Base-by-base conservation (phyloP, 1,139 yeast species). In the Candida sojae region DNA sequence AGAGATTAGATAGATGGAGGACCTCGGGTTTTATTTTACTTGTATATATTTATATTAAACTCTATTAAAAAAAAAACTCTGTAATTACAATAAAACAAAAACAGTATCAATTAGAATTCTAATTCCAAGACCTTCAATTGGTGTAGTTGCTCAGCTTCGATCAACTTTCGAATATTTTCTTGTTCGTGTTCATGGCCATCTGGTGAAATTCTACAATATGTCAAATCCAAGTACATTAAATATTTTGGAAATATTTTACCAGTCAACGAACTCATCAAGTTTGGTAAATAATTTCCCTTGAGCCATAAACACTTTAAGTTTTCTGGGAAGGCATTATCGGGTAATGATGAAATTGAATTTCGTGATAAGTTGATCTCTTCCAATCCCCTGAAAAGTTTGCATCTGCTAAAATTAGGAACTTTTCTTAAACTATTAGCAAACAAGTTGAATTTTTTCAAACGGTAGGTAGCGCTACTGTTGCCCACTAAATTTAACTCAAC, bases 1-100 rank as follows among this genome's bases (percentile, higher is more conserved):
- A 12, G 84, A 83, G 57, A 70, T 91, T 51, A 78, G 96, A 56
- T 85, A 68, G 31, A 34, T 17, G 21, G n/a, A 23, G n/a, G 10
- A 32, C 31, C 13, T 13, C 5, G 10, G 11, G 13, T 5, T 31
- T 25, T 6, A 35, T 13, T n/a, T 17, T 31, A 10, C 37, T 33
- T 39, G 35, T 39, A 31, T 31, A 38, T 35, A 38, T 33, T 26
- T 43, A 29, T 43, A 17, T 36, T 35, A 29, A 42, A 32, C 11
- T 32, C 32, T 28, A 10, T 6, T 6, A 23, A 11, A 36, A 6
- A 31, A 10, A 36, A 11, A 23, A 36, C 9, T 36, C 9, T 10
- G 12, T 28, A 28, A 25, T 4, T 17, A 30, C 17, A 13, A 39
- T 4, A 2, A 10, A 39, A 17, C 12, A 34, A 31, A 35, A 9